These are phyloP conservation scores for Venturia asperata DNA, from an alignment of 2,329 filamentous ascomycete genomes.

Conservation along the genomic window DNA sequence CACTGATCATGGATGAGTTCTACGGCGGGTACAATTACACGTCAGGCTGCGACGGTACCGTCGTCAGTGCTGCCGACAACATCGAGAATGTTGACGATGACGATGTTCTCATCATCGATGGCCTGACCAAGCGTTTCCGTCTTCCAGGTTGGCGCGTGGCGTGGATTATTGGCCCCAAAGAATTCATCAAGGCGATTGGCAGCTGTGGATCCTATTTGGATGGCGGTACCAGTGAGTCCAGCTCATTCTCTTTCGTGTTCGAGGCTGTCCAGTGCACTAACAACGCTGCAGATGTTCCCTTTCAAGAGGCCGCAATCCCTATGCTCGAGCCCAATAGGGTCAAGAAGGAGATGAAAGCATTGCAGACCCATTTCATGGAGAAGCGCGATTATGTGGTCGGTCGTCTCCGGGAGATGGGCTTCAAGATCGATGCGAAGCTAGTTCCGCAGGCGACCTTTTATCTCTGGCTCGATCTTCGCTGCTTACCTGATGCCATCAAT, in stretches of 20 bases:
- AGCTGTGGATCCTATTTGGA: constrained; percentile 92
- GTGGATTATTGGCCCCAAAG: constrained; percentile 93
- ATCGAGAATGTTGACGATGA: constrained; percentile 83
- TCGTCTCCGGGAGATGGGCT: constrained; percentile 77
- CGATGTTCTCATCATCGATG: constrained; percentile 90
- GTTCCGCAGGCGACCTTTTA: constrained; percentile 93
- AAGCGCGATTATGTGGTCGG: constrained; percentile 89
- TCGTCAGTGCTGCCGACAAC: constrained; percentile 84
- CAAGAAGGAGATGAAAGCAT: constrained; percentile 74
- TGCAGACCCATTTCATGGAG: constrained; percentile 82
- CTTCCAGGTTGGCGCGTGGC: constrained; percentile 94
- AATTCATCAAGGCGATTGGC: constrained; percentile 89
- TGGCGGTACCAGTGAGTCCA: constrained; percentile 57
- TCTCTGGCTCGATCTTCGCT: constrained; percentile 64
- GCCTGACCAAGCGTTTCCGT: constrained; percentile 92
- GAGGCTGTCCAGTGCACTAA: not conserved
- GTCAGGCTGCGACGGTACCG: constrained; percentile 79
- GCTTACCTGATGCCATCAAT: constrained; percentile 70
- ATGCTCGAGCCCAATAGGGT: constrained; percentile 89
- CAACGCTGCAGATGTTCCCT: constrained; percentile 62
- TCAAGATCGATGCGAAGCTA: constrained; percentile 58
- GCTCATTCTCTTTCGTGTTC: not conserved
- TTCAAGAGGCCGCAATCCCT: constrained; percentile 85
- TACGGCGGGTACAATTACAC: constrained; percentile 93
- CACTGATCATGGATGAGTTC: constrained; percentile 93